A percentile compares a stretch with the other conserved stretches of the same genome.
These are phyloP conservation scores for Vitis hybrid DNA, from an alignment of 177 flowering plant genomes.

Conservation along the genomic window DNA sequence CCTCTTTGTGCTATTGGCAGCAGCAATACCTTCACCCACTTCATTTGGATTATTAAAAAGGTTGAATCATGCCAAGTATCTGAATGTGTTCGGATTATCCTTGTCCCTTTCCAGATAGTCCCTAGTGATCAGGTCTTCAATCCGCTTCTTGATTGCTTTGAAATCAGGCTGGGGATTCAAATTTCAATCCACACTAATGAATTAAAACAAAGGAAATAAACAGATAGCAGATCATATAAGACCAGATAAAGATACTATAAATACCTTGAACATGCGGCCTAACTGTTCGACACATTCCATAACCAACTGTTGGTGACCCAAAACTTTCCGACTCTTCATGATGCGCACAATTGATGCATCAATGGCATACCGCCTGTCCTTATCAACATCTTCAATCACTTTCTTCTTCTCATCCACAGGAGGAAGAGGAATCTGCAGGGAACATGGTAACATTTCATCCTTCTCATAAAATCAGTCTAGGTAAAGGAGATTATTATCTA, in stretches of 20 bases:
- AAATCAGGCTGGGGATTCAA: slow-evolving; percentile 71
- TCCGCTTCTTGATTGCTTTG: slow-evolving; percentile 88
- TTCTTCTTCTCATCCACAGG: slow-evolving; percentile 95
- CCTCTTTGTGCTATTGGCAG: slow-evolving; percentile 16
- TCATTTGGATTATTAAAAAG: slow-evolving; percentile 8
- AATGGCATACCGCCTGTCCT: slow-evolving; percentile 87
- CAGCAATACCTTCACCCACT: background rate
- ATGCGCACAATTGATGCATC: slow-evolving; percentile 96
- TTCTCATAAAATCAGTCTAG: background rate
- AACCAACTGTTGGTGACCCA: slow-evolving; percentile 84
- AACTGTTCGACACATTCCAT: slow-evolving; percentile 92
- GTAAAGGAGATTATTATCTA: background rate
- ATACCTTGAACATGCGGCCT: slow-evolving; percentile 94
- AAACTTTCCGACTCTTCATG: slow-evolving; percentile 91
- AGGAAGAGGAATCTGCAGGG: slow-evolving; percentile 84
- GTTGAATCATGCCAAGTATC: slow-evolving; percentile 70
- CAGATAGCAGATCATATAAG: background rate
- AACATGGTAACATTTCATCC: background rate
- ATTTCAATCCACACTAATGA: slow-evolving; percentile 5
- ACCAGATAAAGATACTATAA: background rate
- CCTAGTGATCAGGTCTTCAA: slow-evolving; percentile 87
- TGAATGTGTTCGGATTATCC: slow-evolving; percentile 74
- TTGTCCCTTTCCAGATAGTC: slow-evolving; percentile 92
- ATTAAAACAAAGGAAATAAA: background rate
- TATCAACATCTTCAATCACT: slow-evolving; percentile 90